A percentile compares a stretch with the other conserved stretches of the same genome.
These are phyloP conservation scores for Fusarium guadeloupense DNA, from an alignment of 2,329 filamentous ascomycete genomes.

Conservation along the genomic window DNA sequence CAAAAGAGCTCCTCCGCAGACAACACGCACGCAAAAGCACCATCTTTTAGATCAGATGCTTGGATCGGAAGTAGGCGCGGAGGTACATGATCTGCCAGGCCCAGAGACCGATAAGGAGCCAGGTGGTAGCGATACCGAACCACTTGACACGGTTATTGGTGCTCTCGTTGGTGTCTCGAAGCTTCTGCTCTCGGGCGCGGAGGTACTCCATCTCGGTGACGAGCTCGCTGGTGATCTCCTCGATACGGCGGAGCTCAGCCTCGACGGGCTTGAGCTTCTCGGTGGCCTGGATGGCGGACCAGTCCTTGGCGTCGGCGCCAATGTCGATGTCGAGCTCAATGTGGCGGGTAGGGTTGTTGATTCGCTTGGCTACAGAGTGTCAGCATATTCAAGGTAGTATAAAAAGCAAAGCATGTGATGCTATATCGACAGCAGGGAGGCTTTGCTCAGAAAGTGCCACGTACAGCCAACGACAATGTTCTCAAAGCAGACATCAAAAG, in stretches of 20 bases:
- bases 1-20: conserved; percentile 12
- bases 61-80: conserved; percentile 89
- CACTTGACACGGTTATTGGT: conserved; percentile 99
- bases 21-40: conserved; percentile 29
- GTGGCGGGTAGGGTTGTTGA: conserved; percentile 66
- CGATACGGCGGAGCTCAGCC: conserved; percentile 90
- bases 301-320: conserved; percentile 96
- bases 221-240: conserved; percentile 89
- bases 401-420: conserved; percentile 16
- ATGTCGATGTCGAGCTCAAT: conserved; percentile 96
- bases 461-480: conserved; percentile 78
- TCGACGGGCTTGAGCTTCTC: conserved; percentile 99
- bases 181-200: conserved; percentile 86
- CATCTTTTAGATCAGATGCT: conserved; percentile 51
- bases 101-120: conserved; percentile 87
- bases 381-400: conserved; percentile 5
- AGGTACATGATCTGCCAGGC: conserved; percentile 98
- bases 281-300: conserved; percentile 92
- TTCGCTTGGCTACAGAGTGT: conserved; percentile 37
- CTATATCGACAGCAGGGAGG: neutral
- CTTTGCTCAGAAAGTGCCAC: conserved; percentile 46
- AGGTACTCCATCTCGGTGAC: conserved; percentile 97
- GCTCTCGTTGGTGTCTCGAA: conserved; percentile 98
- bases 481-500: conserved; percentile 97
- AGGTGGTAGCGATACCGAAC: conserved; percentile 95